Evolutionary conservation across 306 rosid species (phyloP), one percentile per base, ranked within the genome.

Genomic region (Cyclanthera cordifolia): DNA sequence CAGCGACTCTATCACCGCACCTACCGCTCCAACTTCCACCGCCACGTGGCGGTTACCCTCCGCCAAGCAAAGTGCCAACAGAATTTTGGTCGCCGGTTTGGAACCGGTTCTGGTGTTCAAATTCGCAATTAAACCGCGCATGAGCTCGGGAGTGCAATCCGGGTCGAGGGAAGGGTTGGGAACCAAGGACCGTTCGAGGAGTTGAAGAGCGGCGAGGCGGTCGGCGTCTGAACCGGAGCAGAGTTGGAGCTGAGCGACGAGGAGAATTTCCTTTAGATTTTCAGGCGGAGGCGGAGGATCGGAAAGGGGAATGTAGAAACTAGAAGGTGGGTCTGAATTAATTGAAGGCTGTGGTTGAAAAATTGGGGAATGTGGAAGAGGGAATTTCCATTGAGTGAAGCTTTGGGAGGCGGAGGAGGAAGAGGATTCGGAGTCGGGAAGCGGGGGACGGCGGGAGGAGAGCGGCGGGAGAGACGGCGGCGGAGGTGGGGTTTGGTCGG

Each of bases 341-440:
- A 17, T 53, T 41, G 72, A 64, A 16, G 63, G 76, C 13, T 32
- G 61, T 34, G 28, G 52, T 37, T 54, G 27, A 50, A 28, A 75
- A 34, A 75, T 41, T 0, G 83, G 83, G 0, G 72, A 85, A 66
- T 20, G 78, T 32, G 80, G 88, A 82, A 86, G 90, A 20, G 92
- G 81, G 85, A 92, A 89, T 15, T 78, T 80, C 96, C 97, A 92
- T 24, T 89, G 97, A 0, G 97, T 92, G 86, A 89, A 92, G 84
- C 97, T 92, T 64, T 91, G 97, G 13, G 97, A 91, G 21, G 95
- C 79, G 52, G 95, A 78, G 49, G 97, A 85, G 53, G 89, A 83
- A 53, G 86, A 86, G 19, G 89, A 84, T 19, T 81, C 91, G 25
- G 89, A 79, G 56, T 82, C 84, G 20, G 78, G 81, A 32, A 68